Percentiles rank a stretch among this genome's conserved stretches.
These are phyloP conservation scores for Fusarium temperatum DNA, from an alignment of 2,329 filamentous ascomycete species.

Conservation along the genomic window DNA sequence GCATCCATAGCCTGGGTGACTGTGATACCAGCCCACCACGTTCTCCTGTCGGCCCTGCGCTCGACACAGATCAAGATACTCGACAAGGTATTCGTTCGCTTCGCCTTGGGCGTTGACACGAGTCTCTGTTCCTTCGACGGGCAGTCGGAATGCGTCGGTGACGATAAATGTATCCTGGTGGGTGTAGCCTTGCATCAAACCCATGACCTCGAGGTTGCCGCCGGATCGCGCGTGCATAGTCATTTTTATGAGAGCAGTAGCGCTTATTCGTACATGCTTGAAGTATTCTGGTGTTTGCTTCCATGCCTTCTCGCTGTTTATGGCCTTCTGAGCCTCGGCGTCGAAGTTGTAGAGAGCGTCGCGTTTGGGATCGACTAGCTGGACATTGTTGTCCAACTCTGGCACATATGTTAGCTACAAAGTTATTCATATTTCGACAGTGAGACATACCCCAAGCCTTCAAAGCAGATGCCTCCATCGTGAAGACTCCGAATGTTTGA, in stretches of 20 bases:
- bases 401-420: constrained; percentile 21
- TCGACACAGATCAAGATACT: constrained; percentile 80
- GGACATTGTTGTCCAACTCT: constrained; percentile 90
- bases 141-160: constrained; percentile 91
- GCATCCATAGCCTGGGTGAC: constrained; percentile 96
- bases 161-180: constrained; percentile 86
- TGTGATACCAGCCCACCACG: constrained; percentile 97
- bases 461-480: constrained; percentile 45
- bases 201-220: constrained; percentile 94
- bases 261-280: constrained; percentile 91
- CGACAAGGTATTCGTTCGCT: constrained; percentile 96
- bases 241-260: constrained; percentile 96
- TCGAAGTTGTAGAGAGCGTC: constrained; percentile 94
- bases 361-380: constrained; percentile 83
- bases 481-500: constrained; percentile 24
- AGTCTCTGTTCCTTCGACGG: constrained; percentile 98
- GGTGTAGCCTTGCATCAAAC: constrained; percentile 95
- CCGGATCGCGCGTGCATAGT: constrained; percentile 98
- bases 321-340: constrained; percentile 70
- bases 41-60: constrained; percentile 86
- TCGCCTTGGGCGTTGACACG: constrained; percentile 95
- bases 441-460: constrained; percentile 43
- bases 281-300: constrained; percentile 83
- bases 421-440: not conserved
- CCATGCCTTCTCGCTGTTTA: constrained; percentile 78